phyloP scores from a whole-genome alignment of 805 yeast species.

The Teunomyces kruisii region DNA sequence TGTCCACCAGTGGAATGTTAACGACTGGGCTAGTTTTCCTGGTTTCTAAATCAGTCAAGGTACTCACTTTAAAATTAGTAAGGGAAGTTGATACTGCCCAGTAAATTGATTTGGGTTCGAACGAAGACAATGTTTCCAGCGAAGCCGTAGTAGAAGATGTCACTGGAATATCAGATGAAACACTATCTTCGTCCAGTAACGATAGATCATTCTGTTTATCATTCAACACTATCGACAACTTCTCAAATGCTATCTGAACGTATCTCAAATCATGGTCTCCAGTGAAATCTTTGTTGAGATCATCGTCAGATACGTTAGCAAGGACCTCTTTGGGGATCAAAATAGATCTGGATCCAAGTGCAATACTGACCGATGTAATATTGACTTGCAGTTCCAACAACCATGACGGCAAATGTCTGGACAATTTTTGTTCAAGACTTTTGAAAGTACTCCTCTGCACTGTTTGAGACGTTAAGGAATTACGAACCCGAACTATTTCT shows the following conservation, averaged over 20 bases:
- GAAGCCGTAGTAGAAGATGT: conserved; percentile 21
- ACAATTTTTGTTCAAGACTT: conserved; percentile 13
- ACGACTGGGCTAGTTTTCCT: conserved; percentile 16
- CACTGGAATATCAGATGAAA: not conserved
- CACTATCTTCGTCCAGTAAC: not conserved
- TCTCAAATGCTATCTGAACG: conserved; percentile 14
- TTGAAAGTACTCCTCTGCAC: not conserved
- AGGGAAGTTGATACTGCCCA: conserved; percentile 23
- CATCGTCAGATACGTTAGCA: conserved; percentile 11
- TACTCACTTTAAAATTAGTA: conserved; percentile 15
- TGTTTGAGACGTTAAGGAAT: not conserved
- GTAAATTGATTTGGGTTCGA: conserved; percentile 9
- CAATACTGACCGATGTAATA: conserved; percentile 16
- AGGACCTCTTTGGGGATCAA: conserved; percentile 27
- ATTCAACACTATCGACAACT: conserved; percentile 8
- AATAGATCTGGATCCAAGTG: conserved; percentile 40
- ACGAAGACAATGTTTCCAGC: conserved; percentile 27
- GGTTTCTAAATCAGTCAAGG: conserved; percentile 13
- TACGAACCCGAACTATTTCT: conserved; percentile 12
- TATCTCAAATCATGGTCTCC: conserved; percentile 21
- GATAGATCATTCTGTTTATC: conserved; percentile 4
- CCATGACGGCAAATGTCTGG: conserved; percentile 34
- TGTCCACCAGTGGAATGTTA: conserved; percentile 20
- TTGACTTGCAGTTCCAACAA: conserved; percentile 22
- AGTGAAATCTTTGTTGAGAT: conserved; percentile 16